A percentile compares a stretch with the other conserved stretches of the same genome.
phyloP scores from a whole-genome alignment of 2,329 filamentous ascomycete species.

The Pestalotiopsis sp. region DNA sequence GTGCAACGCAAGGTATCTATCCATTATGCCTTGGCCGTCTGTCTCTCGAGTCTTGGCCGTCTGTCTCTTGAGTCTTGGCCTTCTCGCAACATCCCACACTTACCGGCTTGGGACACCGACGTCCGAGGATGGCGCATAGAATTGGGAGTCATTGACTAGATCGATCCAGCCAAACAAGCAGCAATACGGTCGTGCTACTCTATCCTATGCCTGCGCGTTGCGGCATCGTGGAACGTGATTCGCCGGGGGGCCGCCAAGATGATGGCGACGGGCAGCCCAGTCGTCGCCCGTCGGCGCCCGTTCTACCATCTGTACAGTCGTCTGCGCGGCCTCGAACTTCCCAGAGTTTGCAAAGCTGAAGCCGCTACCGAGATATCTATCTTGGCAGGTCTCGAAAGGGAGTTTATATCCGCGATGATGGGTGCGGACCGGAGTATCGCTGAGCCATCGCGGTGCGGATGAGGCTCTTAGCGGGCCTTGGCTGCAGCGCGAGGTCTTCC shows the following conservation, averaged over 20 bases:
- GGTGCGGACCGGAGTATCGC: background rate
- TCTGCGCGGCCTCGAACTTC: constrained; percentile 1
- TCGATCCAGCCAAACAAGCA: background rate
- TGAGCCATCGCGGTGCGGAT: background rate
- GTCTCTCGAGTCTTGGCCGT: background rate
- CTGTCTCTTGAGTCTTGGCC: background rate
- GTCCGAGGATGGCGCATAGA: constrained; percentile 3
- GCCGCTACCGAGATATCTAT: constrained; percentile 9
- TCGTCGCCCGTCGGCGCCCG: background rate
- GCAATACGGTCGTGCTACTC: background rate
- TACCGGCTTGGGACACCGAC: constrained; percentile 5
- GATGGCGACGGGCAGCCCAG: background rate
- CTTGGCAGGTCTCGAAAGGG: constrained; percentile 9
- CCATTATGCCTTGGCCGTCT: background rate
- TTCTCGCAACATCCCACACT: background rate
- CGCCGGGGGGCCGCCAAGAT: background rate
- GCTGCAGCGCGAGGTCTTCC: background rate
- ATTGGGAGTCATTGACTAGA: background rate
- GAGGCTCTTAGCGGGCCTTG: constrained; percentile 10
- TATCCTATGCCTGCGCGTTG: constrained; percentile 3
- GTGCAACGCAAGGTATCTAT: background rate
- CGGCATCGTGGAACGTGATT: background rate
- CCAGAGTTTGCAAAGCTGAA: constrained; percentile 5
- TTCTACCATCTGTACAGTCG: background rate
- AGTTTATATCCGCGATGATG: background rate